Evolutionary conservation across 2,329 filamentous ascomycete genomes (phyloP), one percentile per base, ranked within the genome.

Genomic region (Thielaviopsis musarum): DNA sequence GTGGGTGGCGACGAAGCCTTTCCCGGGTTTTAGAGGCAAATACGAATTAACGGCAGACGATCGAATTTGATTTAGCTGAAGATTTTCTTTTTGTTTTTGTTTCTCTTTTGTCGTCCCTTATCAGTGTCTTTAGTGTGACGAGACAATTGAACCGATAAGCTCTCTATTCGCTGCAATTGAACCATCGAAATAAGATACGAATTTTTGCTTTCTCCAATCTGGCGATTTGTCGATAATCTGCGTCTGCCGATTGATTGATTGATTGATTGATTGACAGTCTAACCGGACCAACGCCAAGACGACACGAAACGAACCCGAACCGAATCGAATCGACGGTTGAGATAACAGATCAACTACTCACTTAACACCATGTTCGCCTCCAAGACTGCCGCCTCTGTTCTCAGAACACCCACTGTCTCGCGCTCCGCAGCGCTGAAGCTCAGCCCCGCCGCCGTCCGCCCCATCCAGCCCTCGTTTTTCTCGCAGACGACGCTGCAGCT

Each of bases 391-490:
- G 21, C 28, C 13, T 52, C 54, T 15, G 26, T 54, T 6, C 53
- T 56, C 13, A 21, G 41, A 48, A 59, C 56, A 63, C 62, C 58
- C 62, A 63, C 62, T 51, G 63, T 54, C 64, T 60, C 49, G 38
- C 52, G 54, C 34, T 51, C 3, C 63, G 24, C 61, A 58, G 28
- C 54, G 56, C 38, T 49, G 60, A 45, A 55, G 54, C 55, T 54
- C 61, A 49, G 59, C 58, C 55, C 62, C 58, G 54, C 59, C 6
- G 51, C 34, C 19, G 22, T 30, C 6, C 57, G 28, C 15, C 58
- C 22, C 59, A 64, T 2, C 61, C 26, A 65, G 65, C n/a, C 67
- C 68, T 6, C 65, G 54, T 66, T 65, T 28, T 65, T 55, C 15
- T 54, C 45, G 24, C 24, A 3, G 24, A 26, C 24, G 24, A 26